Base-by-base conservation (phyloP, 208 protist genomes). In the Wallacemonas sp. region DNA sequence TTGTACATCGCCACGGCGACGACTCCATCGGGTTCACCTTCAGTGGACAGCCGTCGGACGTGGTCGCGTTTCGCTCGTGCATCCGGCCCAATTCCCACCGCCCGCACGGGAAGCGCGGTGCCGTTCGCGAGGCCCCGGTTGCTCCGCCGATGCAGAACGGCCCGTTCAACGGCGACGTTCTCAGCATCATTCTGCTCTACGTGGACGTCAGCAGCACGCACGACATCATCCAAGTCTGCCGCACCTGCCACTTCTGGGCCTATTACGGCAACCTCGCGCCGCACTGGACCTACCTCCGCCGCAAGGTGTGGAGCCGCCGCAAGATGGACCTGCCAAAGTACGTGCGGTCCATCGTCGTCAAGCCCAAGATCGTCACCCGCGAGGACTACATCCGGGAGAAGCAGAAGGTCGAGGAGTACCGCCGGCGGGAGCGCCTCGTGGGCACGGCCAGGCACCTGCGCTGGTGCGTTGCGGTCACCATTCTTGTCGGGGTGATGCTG, bases 211-310 rank as follows among this genome's bases (percentile, higher is more conserved):
- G 74, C 63, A 85, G 72, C 61, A 57, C 71, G 54, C 48, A 70
- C 8, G 76, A 81, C 46, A 89, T 95, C 17, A 54, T 93, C 14
- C 62, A 86, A 21, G 68, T 92, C 30, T 70, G 90, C 68, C 54
- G 71, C 32, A 74, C 78, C 11, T 95, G 80, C 54, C 79, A 71
- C 43, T 92, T 90, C 64, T 95, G 90, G 87, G 80, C 74, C 61
- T 93, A 82, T 61, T 88, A 92, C 64, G 74, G 62, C 46, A 93
- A 95, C 65, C 78, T 84, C 23, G 80, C 84, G 3, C 90, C 90
- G 2, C 87, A 95, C 68, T 95, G 90, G 87, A 89, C 90, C 3
- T 85, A 86, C 76, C 88, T 88, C 39, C 62, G 80, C 2, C 76
- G 80, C 8, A 76, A 74, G 49, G 68, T 81, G 46, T 93, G 86